Base-by-base conservation (phyloP, 306 rosid species). In the Cajanus cajan region DNA sequence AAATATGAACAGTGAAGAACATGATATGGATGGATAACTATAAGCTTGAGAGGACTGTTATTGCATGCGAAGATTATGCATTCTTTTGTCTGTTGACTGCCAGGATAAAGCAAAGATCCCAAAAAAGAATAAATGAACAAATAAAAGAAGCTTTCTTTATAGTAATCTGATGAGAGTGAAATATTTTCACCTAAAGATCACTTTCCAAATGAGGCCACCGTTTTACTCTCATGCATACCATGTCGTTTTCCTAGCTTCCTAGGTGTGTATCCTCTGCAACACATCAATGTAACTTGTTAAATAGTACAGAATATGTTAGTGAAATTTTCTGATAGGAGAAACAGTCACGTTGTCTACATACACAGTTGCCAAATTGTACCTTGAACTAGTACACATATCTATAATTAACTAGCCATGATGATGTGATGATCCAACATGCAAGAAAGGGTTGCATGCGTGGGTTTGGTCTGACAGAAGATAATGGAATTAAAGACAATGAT, bases 361-460 rank as follows among this genome's bases (percentile, higher is more conserved):
- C 52, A 47, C 82, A 65, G 65, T 52, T 44, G 16, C 70, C 47
- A 65, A 81, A 76, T 37, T 71, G 81, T 65, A 78, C 85, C 64
- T 76, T 72, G 11, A 62, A 63, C 66, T 37, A n/a, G 28, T 48
- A 24, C 25, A 45, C 3, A 28, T 28, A 28, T 1, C 1, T 28
- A n/a, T 28, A 65, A 37, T 18, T 10, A 69, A 25, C 19, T 11
- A 33, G 63, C 43, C 31, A 28, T 28, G 68, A 4, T 40, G 71
- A 39, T 37, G 69, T 28, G 47, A 68, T 68, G 68, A 68, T 59
- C 54, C 71, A 22, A 75, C 25, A 25, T 57, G 68, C 65, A 61
- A 57, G 54, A 84, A 58, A 65, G 73, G 71, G 65, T 64, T 57
- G 72, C 45, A 74, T 73, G 82, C 75, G 61, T 77, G 74, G 62